Evolutionary conservation across 371 early-diverging fungal genomes (phyloP).

Genomic region (Mucor circinelloides): DNA sequence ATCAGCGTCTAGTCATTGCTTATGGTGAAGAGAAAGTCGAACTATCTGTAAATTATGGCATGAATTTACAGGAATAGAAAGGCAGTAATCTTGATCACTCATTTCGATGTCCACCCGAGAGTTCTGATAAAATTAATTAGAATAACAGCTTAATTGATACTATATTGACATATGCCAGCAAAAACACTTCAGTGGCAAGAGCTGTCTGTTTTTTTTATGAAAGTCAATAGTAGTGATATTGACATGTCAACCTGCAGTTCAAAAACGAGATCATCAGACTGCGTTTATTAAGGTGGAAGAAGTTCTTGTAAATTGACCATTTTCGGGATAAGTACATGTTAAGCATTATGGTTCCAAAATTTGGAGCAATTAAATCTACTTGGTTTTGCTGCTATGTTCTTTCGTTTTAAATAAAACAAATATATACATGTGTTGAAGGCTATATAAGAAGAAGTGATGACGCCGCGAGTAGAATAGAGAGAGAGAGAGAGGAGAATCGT

Average conservation of each 20-base stretch:
- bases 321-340: conserved; percentile 4
- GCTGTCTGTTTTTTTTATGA: conserved; percentile 9
- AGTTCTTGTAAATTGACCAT: conserved; percentile 9
- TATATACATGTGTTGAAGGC: conserved; percentile 9
- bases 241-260: conserved; percentile 7
- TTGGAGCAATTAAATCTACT: conserved; percentile 12
- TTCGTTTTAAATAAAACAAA: conserved; percentile 7
- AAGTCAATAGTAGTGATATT: conserved; percentile 7
- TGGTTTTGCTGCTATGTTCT: conserved; percentile 6
- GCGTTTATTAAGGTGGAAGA: conserved; percentile 15
- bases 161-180: conserved; percentile 12
- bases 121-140: too few relatives aligned
- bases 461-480: conserved; percentile 8
- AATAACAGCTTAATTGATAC: too few relatives aligned
- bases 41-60: not conserved
- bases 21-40: too few relatives aligned
- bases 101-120: too few relatives aligned
- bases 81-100: too few relatives aligned
- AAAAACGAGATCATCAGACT: conserved; percentile 14
- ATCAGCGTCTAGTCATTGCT: too few relatives aligned
- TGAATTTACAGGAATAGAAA: too few relatives aligned
- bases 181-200: conserved; percentile 10
- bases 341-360: conserved; percentile 12
- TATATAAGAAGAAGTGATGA: conserved; percentile 11
- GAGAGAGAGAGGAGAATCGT: conserved; percentile 6